Base-by-base conservation (phyloP, 164 flowering plant genomes). In the Aristolochia fimbriata region DNA sequence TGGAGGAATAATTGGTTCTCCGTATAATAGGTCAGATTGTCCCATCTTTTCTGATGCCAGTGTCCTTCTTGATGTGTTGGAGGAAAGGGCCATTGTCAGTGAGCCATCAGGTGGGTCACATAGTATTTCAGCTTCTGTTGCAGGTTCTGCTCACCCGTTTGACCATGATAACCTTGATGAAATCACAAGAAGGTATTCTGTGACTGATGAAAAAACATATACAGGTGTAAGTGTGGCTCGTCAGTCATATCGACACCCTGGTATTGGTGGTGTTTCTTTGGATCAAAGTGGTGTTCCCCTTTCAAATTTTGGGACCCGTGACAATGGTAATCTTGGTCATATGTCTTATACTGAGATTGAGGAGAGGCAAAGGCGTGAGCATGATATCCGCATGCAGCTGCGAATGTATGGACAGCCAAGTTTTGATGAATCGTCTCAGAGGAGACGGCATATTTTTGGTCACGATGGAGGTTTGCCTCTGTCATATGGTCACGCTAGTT, bases 401-500 rank as follows among this genome's bases (percentile, higher is more conserved):
- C 79, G 20, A 33, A 55, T 55, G 23, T 80, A 66, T 66, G 82
- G 83, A 21, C 73, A 46, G 14, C 77, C 57, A 31, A 66, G 59
- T 17, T 51, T 55, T 13, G 64, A 69, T 43, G 37, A 51, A 58
- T 41, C 46, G 24, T 24, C 65, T 23, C 65, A 43, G 22, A 67
- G 78, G 46, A 61, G 64, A 52, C 60, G 45, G 41, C 61, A 59
- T 60, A 51, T 31, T 3, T 47, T 45, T 17, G 61, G 59, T 53
- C 78, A 60, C 54, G 74, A 70, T 30, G 57, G 75, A 30, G 59
- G 59, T 14, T 64, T 63, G 60, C 43, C 80, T 24, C 10, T 70
- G 15, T 51, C 71, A 13, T 71, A 65, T 50, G 68, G 76, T 11
- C 63, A 55, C 43, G 46, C 58, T 2, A 72, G 59, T 47, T 21